Conservation (phyloP, 495 filamentous ascomycete genomes). For the Penicillium turbatum region DNA sequence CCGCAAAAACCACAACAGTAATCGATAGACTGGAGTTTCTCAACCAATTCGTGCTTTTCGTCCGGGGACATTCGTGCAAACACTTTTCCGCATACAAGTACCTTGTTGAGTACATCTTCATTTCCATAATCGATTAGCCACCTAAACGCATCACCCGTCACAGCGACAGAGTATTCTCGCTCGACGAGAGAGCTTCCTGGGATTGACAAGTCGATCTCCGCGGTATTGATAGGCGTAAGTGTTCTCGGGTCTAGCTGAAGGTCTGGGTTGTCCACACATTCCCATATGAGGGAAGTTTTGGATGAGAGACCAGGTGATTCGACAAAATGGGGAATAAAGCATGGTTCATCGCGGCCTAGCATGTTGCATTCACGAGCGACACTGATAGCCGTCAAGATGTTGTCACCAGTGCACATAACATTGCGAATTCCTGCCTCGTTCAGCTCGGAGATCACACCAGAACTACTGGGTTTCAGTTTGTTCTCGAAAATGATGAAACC, state of each 20-base stretch:
- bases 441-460: slow-evolving; percentile 76
- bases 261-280: slow-evolving; percentile 80
- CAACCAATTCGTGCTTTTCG: slow-evolving; percentile 96
- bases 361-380: slow-evolving; percentile 91
- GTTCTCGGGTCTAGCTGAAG: slow-evolving; percentile 73
- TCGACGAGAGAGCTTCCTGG: slow-evolving; percentile 77
- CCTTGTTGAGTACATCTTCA: slow-evolving; percentile 66
- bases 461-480: slow-evolving; percentile 84
- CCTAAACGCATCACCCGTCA: slow-evolving; percentile 90
- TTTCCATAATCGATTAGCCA: slow-evolving; percentile 92
- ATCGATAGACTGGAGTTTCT: slow-evolving; percentile 93
- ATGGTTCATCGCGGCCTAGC: slow-evolving; percentile 73
- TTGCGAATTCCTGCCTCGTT: slow-evolving; percentile 77
- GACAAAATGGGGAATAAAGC: slow-evolving; percentile 85
- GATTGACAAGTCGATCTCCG: slow-evolving; percentile 71
- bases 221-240: slow-evolving; percentile 68
- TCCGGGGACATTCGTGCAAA: slow-evolving; percentile 99
- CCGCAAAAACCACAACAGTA: slow-evolving; percentile 97
- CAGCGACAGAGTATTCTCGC: slow-evolving; percentile 78
- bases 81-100: slow-evolving; percentile 87
- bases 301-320: slow-evolving; percentile 65
- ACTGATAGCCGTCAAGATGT: slow-evolving; percentile 95
- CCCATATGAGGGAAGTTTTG: slow-evolving; percentile 73
- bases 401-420: slow-evolving; percentile 98
- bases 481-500: slow-evolving; percentile 99